Percentiles rank a stretch among this genome's conserved stretches.
These are phyloP conservation scores for Talaromyces funiculosus DNA, from an alignment of 2,329 filamentous ascomycete genomes.

Conservation along the genomic window DNA sequence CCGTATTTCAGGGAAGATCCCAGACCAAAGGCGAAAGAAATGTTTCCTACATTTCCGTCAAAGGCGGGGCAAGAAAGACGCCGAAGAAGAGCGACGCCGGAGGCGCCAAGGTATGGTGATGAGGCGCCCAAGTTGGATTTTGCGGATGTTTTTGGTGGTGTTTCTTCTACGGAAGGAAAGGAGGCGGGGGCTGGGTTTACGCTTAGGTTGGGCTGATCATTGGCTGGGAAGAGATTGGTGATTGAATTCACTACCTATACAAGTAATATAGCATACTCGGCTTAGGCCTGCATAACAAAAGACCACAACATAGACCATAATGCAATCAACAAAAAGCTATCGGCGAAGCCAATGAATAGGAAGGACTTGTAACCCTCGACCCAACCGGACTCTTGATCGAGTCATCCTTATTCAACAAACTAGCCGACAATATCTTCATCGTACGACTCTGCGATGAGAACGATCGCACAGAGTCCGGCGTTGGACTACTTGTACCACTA, in stretches of 20 bases:
- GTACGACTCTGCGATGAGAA: neutral
- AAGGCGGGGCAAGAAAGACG: conserved; percentile 88
- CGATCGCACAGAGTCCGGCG: neutral
- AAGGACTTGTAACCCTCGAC: conserved; percentile 4
- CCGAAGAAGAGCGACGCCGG: conserved; percentile 65
- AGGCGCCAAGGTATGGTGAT: conserved; percentile 74
- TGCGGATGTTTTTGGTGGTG: conserved; percentile 63
- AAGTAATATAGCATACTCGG: conserved; percentile 5
- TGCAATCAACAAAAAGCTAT: conserved; percentile 3
- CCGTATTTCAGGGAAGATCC: conserved; percentile 86
- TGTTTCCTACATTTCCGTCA: conserved; percentile 96
- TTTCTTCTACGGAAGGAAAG: conserved; percentile 47
- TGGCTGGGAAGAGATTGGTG: neutral
- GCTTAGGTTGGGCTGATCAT: conserved; percentile 52
- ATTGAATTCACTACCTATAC: neutral
- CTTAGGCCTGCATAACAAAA: neutral
- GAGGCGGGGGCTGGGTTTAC: conserved; percentile 52
- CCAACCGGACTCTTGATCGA: neutral
- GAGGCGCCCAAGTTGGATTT: conserved; percentile 62
- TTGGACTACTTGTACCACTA: neutral
- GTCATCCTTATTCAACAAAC: neutral
- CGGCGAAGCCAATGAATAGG: conserved; percentile 6
- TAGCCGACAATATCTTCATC: neutral
- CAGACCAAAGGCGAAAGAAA: conserved; percentile 77
- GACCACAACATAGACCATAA: neutral